phyloP scores from a whole-genome alignment of 2,329 filamentous ascomycete species.

The Shiraia bambusicola region DNA sequence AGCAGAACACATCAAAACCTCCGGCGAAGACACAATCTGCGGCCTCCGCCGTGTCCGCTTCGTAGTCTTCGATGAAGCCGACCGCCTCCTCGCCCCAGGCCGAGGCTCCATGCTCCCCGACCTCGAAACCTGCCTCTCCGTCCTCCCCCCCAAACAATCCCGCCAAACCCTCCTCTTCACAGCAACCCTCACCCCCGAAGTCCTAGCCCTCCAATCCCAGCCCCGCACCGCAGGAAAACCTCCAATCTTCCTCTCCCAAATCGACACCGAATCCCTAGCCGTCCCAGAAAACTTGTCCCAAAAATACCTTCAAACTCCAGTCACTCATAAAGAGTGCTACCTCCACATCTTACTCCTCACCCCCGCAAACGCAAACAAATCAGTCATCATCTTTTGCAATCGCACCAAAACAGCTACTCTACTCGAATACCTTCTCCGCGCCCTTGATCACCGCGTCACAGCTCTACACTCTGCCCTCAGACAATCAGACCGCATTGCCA shows the following conservation, averaged over 20 bases:
- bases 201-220: constrained; percentile 79
- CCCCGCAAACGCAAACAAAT: constrained; percentile 67
- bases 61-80: constrained; percentile 94
- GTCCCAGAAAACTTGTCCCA: constrained; percentile 81
- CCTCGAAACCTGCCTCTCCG: constrained; percentile 81
- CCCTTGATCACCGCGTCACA: constrained; percentile 86
- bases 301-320: constrained; percentile 81
- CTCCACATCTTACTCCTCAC: constrained; percentile 86
- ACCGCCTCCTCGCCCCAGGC: constrained; percentile 75
- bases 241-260: constrained; percentile 85
- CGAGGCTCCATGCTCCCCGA: constrained; percentile 92
- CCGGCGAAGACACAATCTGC: constrained; percentile 85
- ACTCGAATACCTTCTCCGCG: constrained; percentile 81
- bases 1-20: constrained; percentile 89
- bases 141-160: constrained; percentile 72
- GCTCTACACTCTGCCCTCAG: constrained; percentile 84
- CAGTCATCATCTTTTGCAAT: constrained; percentile 92
- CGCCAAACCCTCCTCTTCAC: constrained; percentile 97
- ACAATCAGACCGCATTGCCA: constrained; percentile 81
- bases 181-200: constrained; percentile 90
- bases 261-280: constrained; percentile 70
- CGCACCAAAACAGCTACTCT: constrained; percentile 84
- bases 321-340: constrained; percentile 93
- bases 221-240: constrained; percentile 70
- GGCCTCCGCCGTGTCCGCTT: constrained; percentile 77